Base-by-base conservation (phyloP, 2,329 filamentous ascomycete species). In the Paecilomyces dactylethromorphus region DNA sequence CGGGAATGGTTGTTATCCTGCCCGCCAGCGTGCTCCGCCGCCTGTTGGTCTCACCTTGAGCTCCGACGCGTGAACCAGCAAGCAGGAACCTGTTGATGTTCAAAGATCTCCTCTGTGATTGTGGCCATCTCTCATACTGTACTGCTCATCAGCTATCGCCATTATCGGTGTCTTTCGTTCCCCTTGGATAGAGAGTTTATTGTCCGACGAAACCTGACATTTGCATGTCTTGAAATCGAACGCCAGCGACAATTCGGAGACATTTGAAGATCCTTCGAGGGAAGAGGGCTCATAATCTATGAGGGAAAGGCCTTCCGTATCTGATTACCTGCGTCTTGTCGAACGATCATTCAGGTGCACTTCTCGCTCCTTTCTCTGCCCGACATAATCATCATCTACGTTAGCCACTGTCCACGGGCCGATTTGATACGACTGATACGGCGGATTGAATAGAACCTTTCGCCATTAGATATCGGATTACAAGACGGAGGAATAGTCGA, bases 31-130 rank as follows among this genome's bases (percentile, higher is more conserved):
- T 69, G 66, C 69, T 72, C 65, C 69, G 68, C 70, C 69, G 68
- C 67, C 65, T 70, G 66, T 68, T 67, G 65, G 66, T 71, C 67
- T 70, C 69, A 66, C 65, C 64, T 66, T 67, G 65, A 68, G 64
- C 64, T 67, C 60, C 63, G 61, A 64, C 65, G 55, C 61, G 59
- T 57, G 57, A 59, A 45, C 54, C 18, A 24, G 31, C 54, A 52
- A 24, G 24, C 50, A 24, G 50, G 50, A 45, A n/a, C 22, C 22
- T 52, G 22, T 24, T 52, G 12, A 52, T 24, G 21, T 24, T 10
- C 11, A 53, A 54, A 53, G 56, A 56, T 58, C 52, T 53, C 59
- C 53, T 58, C 49, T n/a, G 18, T n/a, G 5, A 18, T 45, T 18
- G 39, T 45, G 39, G 3, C 39, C 39, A 21, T 45, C 8, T 45